These are phyloP conservation scores for Aspergillus hiratsukae DNA, from an alignment of 2,329 filamentous ascomycete genomes.

Conservation along the genomic window DNA sequence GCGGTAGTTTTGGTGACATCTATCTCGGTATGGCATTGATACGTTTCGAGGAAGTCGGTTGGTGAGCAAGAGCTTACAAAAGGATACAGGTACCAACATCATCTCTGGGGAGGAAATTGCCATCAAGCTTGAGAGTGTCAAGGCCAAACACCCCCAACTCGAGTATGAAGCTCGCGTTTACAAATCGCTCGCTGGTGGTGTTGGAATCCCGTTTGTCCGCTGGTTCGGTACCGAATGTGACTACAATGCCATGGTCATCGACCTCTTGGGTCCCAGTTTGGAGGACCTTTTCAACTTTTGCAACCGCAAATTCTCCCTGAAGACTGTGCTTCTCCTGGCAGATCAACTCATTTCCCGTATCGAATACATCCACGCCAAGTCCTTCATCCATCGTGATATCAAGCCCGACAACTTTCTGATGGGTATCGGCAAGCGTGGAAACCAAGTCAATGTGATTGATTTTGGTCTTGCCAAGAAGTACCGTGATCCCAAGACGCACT, in stretches of 20 bases:
- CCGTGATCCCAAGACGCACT: slow-evolving; percentile 98
- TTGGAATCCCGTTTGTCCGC: slow-evolving; percentile 96
- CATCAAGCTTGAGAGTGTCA: slow-evolving; percentile 99
- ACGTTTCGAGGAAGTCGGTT: not conserved
- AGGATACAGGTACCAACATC: slow-evolving; percentile 82
- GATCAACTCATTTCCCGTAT: slow-evolving; percentile 99
- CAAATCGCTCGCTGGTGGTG: slow-evolving; percentile 84
- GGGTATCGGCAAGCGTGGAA: slow-evolving; percentile 98
- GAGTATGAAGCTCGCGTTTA: slow-evolving; percentile 96
- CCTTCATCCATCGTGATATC: slow-evolving; percentile 99
- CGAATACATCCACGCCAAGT: slow-evolving; percentile 99
- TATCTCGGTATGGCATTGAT: slow-evolving; percentile 64
- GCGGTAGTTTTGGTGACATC: slow-evolving; percentile 95
- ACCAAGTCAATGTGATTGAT: slow-evolving; percentile 99
- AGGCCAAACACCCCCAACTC: slow-evolving; percentile 97
- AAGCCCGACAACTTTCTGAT: slow-evolving; percentile 99
- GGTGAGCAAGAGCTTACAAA: slow-evolving; percentile 9
- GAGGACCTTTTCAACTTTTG: slow-evolving; percentile 99
- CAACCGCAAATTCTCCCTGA: slow-evolving; percentile 98
- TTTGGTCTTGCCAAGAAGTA: slow-evolving; percentile 99
- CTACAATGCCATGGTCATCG: slow-evolving; percentile 99
- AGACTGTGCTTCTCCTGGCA: slow-evolving; percentile 93
- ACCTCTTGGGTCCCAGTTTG: slow-evolving; percentile 89
- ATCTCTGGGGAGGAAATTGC: slow-evolving; percentile 99
- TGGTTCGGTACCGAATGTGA: slow-evolving; percentile 99